phyloP scores from a whole-genome alignment of 2,329 filamentous ascomycete genomes.

The Ophiostoma sp. region DNA sequence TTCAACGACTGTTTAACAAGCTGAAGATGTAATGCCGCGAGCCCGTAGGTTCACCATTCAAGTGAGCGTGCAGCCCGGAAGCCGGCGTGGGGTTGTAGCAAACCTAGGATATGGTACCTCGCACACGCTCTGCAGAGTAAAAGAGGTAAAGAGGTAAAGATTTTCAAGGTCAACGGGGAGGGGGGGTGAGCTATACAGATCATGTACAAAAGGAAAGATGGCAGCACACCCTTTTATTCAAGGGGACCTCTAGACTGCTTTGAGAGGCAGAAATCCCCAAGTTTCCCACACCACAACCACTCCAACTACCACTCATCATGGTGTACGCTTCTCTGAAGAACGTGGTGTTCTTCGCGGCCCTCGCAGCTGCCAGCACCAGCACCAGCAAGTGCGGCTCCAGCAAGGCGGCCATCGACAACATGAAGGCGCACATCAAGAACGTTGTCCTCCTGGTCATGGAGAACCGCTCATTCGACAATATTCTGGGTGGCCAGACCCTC shows the following conservation, averaged over 20 bases:
- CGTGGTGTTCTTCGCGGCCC: background rate
- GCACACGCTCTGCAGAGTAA: background rate
- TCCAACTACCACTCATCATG: background rate
- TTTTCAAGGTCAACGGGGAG: background rate
- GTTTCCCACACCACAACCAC: background rate
- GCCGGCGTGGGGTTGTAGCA: background rate
- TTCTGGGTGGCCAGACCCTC: slow-evolving; percentile 39
- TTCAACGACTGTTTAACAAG: background rate
- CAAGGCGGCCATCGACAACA: slow-evolving; percentile 26
- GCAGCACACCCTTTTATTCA: background rate
- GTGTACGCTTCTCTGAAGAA: slow-evolving; percentile 4
- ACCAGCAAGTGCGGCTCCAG: background rate
- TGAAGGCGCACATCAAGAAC: slow-evolving; percentile 42
- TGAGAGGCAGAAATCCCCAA: background rate
- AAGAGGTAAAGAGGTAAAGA: background rate
- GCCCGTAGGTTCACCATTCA: background rate
- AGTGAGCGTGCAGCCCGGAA: background rate
- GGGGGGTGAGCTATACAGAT: background rate
- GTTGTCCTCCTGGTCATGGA: slow-evolving; percentile 45
- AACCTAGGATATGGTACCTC: background rate
- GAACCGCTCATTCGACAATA: slow-evolving; percentile 43
- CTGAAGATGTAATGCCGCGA: background rate
- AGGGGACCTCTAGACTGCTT: background rate
- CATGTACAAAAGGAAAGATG: background rate
- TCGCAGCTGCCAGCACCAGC: background rate